These are phyloP conservation scores for Neofusicoccum cordaticola DNA, from an alignment of 2,329 filamentous ascomycete species.

Conservation along the genomic window DNA sequence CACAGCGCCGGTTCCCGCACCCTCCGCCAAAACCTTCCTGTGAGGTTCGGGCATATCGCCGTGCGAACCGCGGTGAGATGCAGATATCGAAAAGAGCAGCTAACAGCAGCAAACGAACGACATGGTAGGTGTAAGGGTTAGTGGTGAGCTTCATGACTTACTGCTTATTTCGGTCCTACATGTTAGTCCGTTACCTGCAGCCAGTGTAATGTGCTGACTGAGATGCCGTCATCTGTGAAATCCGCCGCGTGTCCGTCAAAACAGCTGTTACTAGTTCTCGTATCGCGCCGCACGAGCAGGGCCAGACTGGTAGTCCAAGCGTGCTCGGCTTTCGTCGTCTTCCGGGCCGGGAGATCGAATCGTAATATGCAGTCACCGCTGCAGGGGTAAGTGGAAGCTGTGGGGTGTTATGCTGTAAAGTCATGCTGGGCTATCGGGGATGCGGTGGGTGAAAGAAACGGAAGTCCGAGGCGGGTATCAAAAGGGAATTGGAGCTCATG, in stretches of 20 bases:
- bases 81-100: not conserved
- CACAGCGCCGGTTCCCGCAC: not conserved
- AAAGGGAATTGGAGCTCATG: not conserved
- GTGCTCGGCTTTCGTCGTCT: not conserved
- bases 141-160: slow-evolving; percentile 4
- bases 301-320: not conserved
- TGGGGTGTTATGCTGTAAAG: slow-evolving; percentile 1
- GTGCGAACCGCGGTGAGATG: not conserved
- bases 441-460: not conserved
- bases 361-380: not conserved
- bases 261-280: not conserved
- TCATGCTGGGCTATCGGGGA: slow-evolving; percentile 1
- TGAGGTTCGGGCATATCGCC: not conserved
- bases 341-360: not conserved
- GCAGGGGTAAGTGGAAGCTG: slow-evolving; percentile 3
- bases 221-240: not conserved
- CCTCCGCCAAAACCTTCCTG: slow-evolving; percentile 6
- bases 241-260: not conserved
- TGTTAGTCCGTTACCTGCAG: slow-evolving; percentile 3
- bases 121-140: not conserved
- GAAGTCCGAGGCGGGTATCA: not conserved
- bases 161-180: slow-evolving; percentile 1
- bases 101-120: not conserved
- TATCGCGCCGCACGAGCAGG: not conserved
- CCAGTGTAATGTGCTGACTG: not conserved